These are phyloP conservation scores for Pseudoperonospora humuli DNA, from an alignment of 352 stramenopile genomes.

Conservation along the genomic window DNA sequence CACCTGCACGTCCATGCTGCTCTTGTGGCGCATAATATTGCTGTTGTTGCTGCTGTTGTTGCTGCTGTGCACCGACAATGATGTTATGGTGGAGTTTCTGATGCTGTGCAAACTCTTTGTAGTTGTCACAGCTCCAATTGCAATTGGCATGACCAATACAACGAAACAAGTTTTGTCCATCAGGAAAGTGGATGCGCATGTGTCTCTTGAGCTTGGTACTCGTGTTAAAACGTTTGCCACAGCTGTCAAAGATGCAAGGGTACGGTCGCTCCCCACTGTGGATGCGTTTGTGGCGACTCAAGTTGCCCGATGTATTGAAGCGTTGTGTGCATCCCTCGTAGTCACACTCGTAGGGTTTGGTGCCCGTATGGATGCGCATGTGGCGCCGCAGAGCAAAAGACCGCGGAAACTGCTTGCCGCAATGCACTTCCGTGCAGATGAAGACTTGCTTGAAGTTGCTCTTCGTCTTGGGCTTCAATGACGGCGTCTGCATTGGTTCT, in stretches of 20 bases:
- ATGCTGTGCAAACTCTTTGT: slow-evolving; percentile 76
- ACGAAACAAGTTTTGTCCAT: slow-evolving; percentile 65
- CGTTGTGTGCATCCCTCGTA: slow-evolving; percentile 61
- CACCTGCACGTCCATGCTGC: slow-evolving; percentile 2
- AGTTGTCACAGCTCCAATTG: slow-evolving; percentile 69
- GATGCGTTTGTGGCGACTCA: slow-evolving; percentile 84
- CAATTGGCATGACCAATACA: slow-evolving; percentile 32
- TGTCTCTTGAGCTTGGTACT: slow-evolving; percentile 85
- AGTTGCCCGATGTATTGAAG: slow-evolving; percentile 85
- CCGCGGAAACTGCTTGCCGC: slow-evolving; percentile 76
- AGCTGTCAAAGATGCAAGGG: slow-evolving; percentile 66
- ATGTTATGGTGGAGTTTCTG: slow-evolving; percentile 47
- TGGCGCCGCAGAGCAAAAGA: slow-evolving; percentile 78
- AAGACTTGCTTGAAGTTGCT: not conserved
- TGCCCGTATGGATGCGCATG: slow-evolving; percentile 81
- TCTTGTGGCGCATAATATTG: slow-evolving; percentile 5
- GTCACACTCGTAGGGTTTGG: slow-evolving; percentile 76
- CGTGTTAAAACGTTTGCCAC: slow-evolving; percentile 82
- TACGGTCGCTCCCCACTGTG: slow-evolving; percentile 82
- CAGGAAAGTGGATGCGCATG: slow-evolving; percentile 82
- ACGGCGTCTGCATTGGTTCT: not conserved
- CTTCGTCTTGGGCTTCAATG: slow-evolving; percentile 29
- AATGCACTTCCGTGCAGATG: slow-evolving; percentile 47
- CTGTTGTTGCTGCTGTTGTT: too few species aligned
- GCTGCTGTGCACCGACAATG: slow-evolving; percentile 40